Percentiles rank a stretch among this genome's conserved stretches.
These are phyloP conservation scores for Rhizophora mangle DNA, from an alignment of 345 rosid species.

Conservation along the genomic window DNA sequence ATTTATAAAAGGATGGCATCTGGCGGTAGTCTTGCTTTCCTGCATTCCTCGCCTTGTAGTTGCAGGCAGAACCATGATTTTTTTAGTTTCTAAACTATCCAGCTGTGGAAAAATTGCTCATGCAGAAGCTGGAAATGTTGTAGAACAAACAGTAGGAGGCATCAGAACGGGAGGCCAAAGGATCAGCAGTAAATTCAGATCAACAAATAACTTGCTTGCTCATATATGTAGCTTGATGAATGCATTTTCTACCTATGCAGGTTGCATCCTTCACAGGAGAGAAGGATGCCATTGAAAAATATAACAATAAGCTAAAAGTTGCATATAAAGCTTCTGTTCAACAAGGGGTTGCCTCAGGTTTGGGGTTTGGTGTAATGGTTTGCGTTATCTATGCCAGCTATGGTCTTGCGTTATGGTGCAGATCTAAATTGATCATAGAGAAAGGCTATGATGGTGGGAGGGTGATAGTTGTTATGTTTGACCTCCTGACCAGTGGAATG, in stretches of 20 bases:
- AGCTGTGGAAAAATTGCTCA: no score
- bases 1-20: slow-evolving; percentile 51
- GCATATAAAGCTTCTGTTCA: slow-evolving; percentile 51
- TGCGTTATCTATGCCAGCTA: slow-evolving; percentile 48
- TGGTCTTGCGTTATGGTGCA: slow-evolving; percentile 71
- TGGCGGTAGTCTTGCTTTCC: slow-evolving; percentile 48
- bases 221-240: not conserved
- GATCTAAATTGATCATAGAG: slow-evolving; percentile 54
- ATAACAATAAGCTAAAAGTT: slow-evolving; percentile 48
- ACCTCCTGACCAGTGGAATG: slow-evolving; percentile 78
- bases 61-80: slow-evolving; percentile 46
- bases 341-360: slow-evolving; percentile 76
- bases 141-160: no score
- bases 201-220: not conserved
- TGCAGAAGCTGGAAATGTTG: no score
- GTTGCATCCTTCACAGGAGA: slow-evolving; percentile 92
- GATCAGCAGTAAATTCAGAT: not conserved
- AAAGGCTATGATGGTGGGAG: slow-evolving; percentile 75
- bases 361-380: slow-evolving; percentile 57
- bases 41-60: slow-evolving; percentile 56
- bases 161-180: slow-evolving; percentile 6
- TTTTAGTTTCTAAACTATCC: no score
- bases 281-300: slow-evolving; percentile 63
- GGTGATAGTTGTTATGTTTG: slow-evolving; percentile 58
- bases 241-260: slow-evolving; percentile 18